Conservation (phyloP, 192 early-diverging fungal genomes). For the Glomus cerebriforme region DNA sequence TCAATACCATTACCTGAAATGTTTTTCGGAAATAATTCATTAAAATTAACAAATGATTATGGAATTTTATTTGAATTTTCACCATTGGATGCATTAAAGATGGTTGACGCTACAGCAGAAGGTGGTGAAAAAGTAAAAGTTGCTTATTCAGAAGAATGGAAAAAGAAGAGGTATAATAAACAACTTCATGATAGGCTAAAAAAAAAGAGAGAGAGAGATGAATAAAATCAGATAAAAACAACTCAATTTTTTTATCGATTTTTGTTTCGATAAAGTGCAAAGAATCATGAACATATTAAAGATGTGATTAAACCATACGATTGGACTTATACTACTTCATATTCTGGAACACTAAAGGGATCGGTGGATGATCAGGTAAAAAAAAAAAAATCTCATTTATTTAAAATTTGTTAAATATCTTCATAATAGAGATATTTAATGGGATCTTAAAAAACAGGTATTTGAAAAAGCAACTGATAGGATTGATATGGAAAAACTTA, state of each 20-base stretch:
- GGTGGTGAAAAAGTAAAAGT: constrained; percentile 81
- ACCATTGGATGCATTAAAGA: constrained; percentile 73
- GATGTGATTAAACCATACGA: constrained; percentile 93
- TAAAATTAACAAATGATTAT: constrained; percentile 60
- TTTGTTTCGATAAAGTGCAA: constrained; percentile 35
- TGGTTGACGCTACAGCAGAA: constrained; percentile 67
- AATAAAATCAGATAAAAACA: constrained; percentile 9
- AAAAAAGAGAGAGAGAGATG: too few relatives aligned
- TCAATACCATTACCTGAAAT: constrained; percentile 90
- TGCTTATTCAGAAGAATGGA: constrained; percentile 85
- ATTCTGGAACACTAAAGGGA: constrained; percentile 61
- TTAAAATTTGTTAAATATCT: not conserved
- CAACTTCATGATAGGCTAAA: not conserved
- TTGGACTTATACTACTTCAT: constrained; percentile 93
- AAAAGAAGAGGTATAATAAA: constrained; percentile 63
- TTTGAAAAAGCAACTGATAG: constrained; percentile 43
- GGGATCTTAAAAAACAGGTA: not conserved
- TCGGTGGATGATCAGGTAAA: not conserved
- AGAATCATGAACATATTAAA: constrained; percentile 67
- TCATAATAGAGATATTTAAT: too few relatives aligned
- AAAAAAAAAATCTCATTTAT: not conserved
- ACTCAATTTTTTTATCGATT: not conserved
- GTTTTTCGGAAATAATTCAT: constrained; percentile 91
- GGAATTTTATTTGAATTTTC: constrained; percentile 60
- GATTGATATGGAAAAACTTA: constrained; percentile 82